Percentiles rank a stretch among this genome's conserved stretches.
Evolutionary conservation across 2,329 filamentous ascomycete genomes (phyloP).

Genomic region (Alternaria conjuncta): DNA sequence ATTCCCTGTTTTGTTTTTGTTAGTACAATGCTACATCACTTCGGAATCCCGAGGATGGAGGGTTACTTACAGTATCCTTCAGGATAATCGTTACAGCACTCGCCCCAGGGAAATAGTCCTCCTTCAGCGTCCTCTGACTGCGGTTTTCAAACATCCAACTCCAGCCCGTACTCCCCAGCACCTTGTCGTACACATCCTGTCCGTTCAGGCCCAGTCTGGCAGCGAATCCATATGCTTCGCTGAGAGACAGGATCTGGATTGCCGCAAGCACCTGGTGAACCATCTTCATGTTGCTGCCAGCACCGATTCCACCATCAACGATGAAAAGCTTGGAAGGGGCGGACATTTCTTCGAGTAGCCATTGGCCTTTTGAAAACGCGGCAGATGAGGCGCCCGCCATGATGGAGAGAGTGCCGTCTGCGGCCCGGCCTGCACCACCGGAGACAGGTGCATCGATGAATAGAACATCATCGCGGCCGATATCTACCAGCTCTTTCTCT

Average conservation of each 20-base stretch:
- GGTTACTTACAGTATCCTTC: constrained; percentile 51
- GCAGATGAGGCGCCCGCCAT: constrained; percentile 70
- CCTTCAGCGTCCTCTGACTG: constrained; percentile 60
- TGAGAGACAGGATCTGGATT: constrained; percentile 63
- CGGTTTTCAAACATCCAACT: constrained; percentile 65
- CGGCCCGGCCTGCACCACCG: constrained; percentile 71
- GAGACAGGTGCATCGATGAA: constrained; percentile 77
- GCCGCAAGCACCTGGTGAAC: constrained; percentile 66
- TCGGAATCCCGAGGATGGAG: background rate
- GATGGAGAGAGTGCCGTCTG: constrained; percentile 75
- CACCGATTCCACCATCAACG: constrained; percentile 59
- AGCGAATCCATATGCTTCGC: constrained; percentile 64
- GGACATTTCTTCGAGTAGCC: constrained; percentile 69
- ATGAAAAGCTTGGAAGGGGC: constrained; percentile 64
- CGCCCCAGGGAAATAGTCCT: constrained; percentile 56
- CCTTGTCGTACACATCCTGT: constrained; percentile 55
- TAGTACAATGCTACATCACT: background rate
- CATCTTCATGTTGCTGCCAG: constrained; percentile 64
- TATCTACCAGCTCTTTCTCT: constrained; percentile 60
- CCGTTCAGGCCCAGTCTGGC: constrained; percentile 61
- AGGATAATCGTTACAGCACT: constrained; percentile 56
- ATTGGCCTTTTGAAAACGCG: constrained; percentile 63
- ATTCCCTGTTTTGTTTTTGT: constrained; percentile 55
- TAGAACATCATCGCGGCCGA: constrained; percentile 66
- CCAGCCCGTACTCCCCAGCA: constrained; percentile 54